phyloP scores from a whole-genome alignment of 805 yeast genomes.

The Wickerhamiella sergipiensis region DNA sequence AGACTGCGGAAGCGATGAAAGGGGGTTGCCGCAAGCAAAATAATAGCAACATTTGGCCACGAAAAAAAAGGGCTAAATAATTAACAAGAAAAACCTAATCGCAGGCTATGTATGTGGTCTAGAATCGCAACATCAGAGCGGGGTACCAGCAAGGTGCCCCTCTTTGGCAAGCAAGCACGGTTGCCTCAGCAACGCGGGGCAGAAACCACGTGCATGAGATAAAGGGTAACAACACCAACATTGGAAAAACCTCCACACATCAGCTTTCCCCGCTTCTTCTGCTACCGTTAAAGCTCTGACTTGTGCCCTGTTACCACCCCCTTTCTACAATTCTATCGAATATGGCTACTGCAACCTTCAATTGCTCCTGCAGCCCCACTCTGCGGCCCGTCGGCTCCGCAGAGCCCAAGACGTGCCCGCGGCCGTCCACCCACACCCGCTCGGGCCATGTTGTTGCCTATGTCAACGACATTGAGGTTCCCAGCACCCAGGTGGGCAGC shows the following conservation, averaged over 20 bases:
- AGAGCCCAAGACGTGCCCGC: conserved; percentile 1
- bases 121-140: too few relatives aligned
- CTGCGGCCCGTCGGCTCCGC: neutral
- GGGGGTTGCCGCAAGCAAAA: too few relatives aligned
- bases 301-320: neutral
- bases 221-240: neutral
- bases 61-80: too few relatives aligned
- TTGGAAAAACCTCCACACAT: neutral
- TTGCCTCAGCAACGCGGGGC: neutral
- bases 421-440: conserved; percentile 4
- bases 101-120: too few relatives aligned
- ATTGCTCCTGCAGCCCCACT: neutral
- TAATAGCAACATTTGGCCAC: too few relatives aligned
- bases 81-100: too few relatives aligned
- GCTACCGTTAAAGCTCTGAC: neutral
- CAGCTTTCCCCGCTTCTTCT: neutral
- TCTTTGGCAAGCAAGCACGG: neutral
- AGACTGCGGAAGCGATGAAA: too few relatives aligned
- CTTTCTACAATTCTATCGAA: neutral
- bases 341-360: neutral
- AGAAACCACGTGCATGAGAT: neutral
- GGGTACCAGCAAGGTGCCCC: neutral
- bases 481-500: conserved; percentile 6
- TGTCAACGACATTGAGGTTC: conserved; percentile 3
- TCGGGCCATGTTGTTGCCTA: conserved; percentile 1